Evolutionary conservation across 306 rosid genomes (phyloP).

Genomic region (Dalbergia cochinchinensis): DNA sequence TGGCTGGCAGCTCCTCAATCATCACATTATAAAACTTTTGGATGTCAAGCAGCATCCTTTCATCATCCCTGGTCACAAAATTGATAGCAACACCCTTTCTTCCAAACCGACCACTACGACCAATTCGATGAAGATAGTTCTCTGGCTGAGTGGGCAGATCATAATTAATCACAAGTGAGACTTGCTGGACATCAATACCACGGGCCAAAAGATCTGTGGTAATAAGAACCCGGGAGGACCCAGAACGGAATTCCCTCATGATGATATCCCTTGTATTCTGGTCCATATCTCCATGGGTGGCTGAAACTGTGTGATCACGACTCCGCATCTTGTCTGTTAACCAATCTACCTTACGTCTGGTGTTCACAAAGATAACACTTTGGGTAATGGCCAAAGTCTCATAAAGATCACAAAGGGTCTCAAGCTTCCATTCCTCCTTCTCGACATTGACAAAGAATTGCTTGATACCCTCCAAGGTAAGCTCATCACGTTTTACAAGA

Average conservation of each 20-base stretch:
- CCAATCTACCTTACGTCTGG: slow-evolving; percentile 70
- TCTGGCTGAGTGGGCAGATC: slow-evolving; percentile 83
- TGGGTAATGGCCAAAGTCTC: slow-evolving; percentile 62
- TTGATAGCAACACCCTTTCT: slow-evolving; percentile 54
- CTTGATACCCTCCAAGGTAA: slow-evolving; percentile 74
- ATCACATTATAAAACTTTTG: slow-evolving; percentile 35
- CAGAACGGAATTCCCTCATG: slow-evolving; percentile 84
- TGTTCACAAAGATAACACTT: slow-evolving; percentile 75
- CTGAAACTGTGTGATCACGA: background rate
- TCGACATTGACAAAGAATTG: slow-evolving; percentile 71
- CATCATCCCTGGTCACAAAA: slow-evolving; percentile 72
- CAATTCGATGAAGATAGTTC: slow-evolving; percentile 77
- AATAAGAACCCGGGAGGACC: slow-evolving; percentile 77
- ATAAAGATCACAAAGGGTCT: slow-evolving; percentile 59
- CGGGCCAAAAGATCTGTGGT: slow-evolving; percentile 79
- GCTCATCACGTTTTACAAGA: slow-evolving; percentile 76
- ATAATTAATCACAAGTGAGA: slow-evolving; percentile 71
- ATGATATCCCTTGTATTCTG: slow-evolving; percentile 80
- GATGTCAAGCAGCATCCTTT: slow-evolving; percentile 69
- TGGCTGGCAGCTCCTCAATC: slow-evolving; percentile 76
- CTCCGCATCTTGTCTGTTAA: background rate
- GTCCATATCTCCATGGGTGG: slow-evolving; percentile 74
- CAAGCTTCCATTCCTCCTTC: slow-evolving; percentile 77
- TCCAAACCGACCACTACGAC: slow-evolving; percentile 70
- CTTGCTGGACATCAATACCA: slow-evolving; percentile 80